Percentiles rank a stretch among this genome's conserved stretches.
Evolutionary conservation across 2,329 filamentous ascomycete genomes (phyloP).

Genomic region (Cytospora paraplurivora): DNA sequence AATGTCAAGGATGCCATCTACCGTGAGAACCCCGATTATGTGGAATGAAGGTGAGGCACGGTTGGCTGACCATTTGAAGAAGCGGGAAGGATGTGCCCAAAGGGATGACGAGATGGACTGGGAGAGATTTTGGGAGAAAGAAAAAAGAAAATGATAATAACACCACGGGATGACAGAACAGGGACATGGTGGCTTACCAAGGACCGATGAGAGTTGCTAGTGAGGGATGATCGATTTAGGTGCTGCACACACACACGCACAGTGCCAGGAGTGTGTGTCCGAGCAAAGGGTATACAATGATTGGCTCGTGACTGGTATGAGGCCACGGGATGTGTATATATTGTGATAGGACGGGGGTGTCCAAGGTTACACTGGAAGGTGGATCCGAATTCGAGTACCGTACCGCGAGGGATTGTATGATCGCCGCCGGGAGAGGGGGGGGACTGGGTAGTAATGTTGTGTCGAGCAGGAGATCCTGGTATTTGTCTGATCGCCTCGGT

Average conservation of each 20-base stretch:
- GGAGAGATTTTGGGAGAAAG: constrained; percentile 8
- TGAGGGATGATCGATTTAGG: constrained; percentile 10
- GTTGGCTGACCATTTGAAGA: constrained; percentile 7
- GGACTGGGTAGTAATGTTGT: neutral
- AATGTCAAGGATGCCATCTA: constrained; percentile 16
- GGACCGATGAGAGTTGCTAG: constrained; percentile 18
- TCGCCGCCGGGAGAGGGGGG: neutral
- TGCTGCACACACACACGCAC: constrained; percentile 13
- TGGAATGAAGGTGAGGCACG: constrained; percentile 11
- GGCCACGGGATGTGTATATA: constrained; percentile 26
- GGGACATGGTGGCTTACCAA: constrained; percentile 27
- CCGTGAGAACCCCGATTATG: constrained; percentile 1
- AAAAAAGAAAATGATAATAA: constrained; percentile 20
- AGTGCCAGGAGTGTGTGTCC: constrained; percentile 21
- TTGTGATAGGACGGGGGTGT: constrained; percentile 22
- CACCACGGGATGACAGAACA: constrained; percentile 26
- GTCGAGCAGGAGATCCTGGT: constrained; percentile 3
- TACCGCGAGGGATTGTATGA: neutral
- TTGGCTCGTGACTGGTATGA: constrained; percentile 27
- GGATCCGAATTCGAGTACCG: constrained; percentile 21
- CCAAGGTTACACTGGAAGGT: constrained; percentile 24
- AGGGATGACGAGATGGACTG: neutral
- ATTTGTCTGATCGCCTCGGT: neutral
- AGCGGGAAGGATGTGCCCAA: neutral
- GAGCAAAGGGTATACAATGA: constrained; percentile 29